These are phyloP conservation scores for Rhypophila decipiens DNA, from an alignment of 495 filamentous ascomycete genomes.

Conservation along the genomic window DNA sequence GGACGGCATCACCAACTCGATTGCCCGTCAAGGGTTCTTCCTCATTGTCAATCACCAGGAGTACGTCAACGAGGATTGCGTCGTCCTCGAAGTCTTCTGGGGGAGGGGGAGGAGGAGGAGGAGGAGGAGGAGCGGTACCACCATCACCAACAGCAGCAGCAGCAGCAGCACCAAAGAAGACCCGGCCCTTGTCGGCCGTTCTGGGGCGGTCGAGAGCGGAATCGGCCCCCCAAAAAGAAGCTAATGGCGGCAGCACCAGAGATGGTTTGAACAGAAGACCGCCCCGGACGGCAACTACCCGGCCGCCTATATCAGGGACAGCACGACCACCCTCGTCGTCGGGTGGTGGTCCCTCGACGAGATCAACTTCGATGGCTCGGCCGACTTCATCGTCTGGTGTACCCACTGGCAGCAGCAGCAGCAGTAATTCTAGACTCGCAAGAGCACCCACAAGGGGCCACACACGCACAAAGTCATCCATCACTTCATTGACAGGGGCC, in stretches of 20 bases:
- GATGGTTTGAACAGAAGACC: neutral
- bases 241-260: neutral
- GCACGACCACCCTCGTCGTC: constrained; percentile 18
- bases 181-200: neutral
- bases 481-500: constrained; percentile 34
- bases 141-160: constrained; percentile 1
- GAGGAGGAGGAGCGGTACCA: neutral
- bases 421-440: too few species aligned
- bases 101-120: too few species aligned
- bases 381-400: constrained; percentile 11
- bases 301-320: neutral
- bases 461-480: constrained; percentile 33
- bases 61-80: constrained; percentile 10
- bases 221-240: neutral
- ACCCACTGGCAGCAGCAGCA: too few species aligned
- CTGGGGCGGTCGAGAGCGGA: neutral
- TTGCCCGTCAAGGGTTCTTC: constrained; percentile 35
- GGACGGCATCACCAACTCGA: constrained; percentile 39
- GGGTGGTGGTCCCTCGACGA: constrained; percentile 1
- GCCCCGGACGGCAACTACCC: neutral
- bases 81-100: neutral
- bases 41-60: neutral
- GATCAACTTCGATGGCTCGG: neutral
- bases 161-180: neutral
- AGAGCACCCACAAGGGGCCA: too few species aligned